Base-by-base conservation (phyloP, 1,139 yeast species). In the Blastobotrys proliferans region DNA sequence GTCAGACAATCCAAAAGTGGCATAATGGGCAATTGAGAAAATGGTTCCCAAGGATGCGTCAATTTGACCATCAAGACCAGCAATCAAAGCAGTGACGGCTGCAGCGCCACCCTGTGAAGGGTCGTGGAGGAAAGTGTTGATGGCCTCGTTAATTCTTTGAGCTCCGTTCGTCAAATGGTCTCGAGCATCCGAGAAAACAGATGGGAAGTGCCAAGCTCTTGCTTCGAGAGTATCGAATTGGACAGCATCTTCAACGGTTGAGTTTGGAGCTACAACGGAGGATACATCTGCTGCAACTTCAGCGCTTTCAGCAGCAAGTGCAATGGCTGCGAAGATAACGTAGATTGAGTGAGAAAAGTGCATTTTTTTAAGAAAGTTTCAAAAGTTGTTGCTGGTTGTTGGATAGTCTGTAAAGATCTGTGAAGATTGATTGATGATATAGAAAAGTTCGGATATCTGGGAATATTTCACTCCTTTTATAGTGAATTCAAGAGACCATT, bases 21-120 rank as follows among this genome's bases (percentile, higher is more conserved):
- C 32, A 20, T 56, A 55, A 18, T 56, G 47, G 10, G 56, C 46
- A 10, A 51, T 50, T 17, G 54, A 45, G 27, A 55, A 48, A 30
- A 59, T 45, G 13, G 54, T 47, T 6, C 55, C 60, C 38, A 61
- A 49, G 6, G 53, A 40, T 38, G 55, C 53, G 41, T 62, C 66
- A 44, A 62, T 52, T 47, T 62, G 66, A 21, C 60, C 55, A 44
- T 62, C 65, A 16, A 60, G 44, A 29, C 63, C 64, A 18, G 60
- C 49, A 40, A 62, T 52, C 35, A 51, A 48, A 33, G 56, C 53
- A 32, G 56, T 48, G 8, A 58, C 46, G 6, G 48, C 46, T 11
- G 52, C 57, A 32, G 53, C 43, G 24, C 53, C 51, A 22, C 59
- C 61, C 41, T 52, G 54, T 20, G 54, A 51, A 16, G 51, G 54